Evolutionary conservation across 805 yeast genomes (phyloP).

Genomic region (Candida stauntonica): DNA sequence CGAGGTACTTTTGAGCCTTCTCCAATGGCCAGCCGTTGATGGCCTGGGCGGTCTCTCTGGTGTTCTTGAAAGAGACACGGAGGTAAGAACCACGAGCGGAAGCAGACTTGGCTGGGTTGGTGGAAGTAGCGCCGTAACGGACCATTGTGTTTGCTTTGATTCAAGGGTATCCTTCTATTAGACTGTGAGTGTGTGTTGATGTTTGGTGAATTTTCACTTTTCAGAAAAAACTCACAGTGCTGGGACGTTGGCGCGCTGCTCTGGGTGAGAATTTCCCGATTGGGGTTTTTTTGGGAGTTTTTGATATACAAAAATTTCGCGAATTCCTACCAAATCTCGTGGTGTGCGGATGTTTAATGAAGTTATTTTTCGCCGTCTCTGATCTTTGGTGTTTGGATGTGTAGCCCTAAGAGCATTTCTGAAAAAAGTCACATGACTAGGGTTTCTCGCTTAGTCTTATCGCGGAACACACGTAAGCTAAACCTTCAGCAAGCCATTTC

Average conservation of each 20-base stretch:
- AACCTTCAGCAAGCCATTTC: not conserved
- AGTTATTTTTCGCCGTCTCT: slow-evolving; percentile 10
- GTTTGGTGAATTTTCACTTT: slow-evolving; percentile 8
- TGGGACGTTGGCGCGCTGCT: not conserved
- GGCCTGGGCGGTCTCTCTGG: slow-evolving; percentile 99
- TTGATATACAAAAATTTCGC: not conserved
- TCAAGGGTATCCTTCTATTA: not conserved
- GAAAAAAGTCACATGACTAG: not conserved
- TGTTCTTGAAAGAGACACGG: slow-evolving; percentile 99
- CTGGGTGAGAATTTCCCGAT: slow-evolving; percentile 3
- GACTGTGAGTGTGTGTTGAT: slow-evolving; percentile 2
- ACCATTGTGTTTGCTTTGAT: slow-evolving; percentile 54
- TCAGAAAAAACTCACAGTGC: slow-evolving; percentile 8
- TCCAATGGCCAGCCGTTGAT: slow-evolving; percentile 96
- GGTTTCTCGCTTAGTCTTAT: slow-evolving; percentile 5
- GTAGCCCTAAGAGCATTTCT: not conserved
- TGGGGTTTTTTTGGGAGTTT: slow-evolving; percentile 6
- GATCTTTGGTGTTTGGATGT: slow-evolving; percentile 13
- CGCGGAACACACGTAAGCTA: too few species aligned
- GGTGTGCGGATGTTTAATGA: slow-evolving; percentile 8
- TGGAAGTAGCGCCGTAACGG: slow-evolving; percentile 99
- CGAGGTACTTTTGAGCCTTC: slow-evolving; percentile 93
- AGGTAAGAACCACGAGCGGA: slow-evolving; percentile 99
- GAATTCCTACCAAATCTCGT: not conserved
- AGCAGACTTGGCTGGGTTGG: slow-evolving; percentile 99